Evolutionary conservation across 768 basidiomycete species (phyloP), one percentile per base, ranked within the genome.

Genomic region (Termitomyces sp.): DNA sequence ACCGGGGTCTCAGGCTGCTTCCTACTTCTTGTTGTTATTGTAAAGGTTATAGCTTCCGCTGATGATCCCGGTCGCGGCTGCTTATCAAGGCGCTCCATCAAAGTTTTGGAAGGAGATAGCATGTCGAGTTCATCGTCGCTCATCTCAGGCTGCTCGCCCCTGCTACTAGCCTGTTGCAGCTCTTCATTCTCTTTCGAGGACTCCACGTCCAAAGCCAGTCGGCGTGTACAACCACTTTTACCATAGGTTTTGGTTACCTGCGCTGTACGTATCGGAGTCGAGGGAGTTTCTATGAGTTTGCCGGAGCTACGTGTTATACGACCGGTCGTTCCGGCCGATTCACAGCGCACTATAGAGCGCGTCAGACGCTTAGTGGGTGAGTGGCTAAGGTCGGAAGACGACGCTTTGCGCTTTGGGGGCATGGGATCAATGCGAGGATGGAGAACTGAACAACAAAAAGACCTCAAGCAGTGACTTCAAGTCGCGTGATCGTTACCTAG

Each of bases 331-430:
- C 28, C 43, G 4, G 26, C 12, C 0, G 40, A 9, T 6, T 53
- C 40, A 12, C 5, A 26, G 7, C 28, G 7, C 13, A 3, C 7
- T 23, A 57, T 60, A 44, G 71, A 69, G 62, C 64, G 70, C 49
- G 71, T 71, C n/a, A 51, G 41, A 16, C 78, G 77, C 58, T 72
- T 79, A 36, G 70, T 57, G 38, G 72, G 68, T 6, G 71, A 69
- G 14, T 63, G 62, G 30, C 66, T 65, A 1, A 55, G 43, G 28
- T 60, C 50, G 32, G 61, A 59, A 5, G 74, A 60, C 28, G 66
- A 60, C 7, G 72, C 68, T 64, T 82, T 83, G 67, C 81, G 79
- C 71, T 82, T 83, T 40, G 74, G 70, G 46, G 77, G 69, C 75
- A 77, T 78, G 57, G 52, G 57, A 52, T 59, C 41, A 43, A 18